Conservation (phyloP, 2,329 filamentous ascomycete genomes). For the Hymenoscyphus salicellus region DNA sequence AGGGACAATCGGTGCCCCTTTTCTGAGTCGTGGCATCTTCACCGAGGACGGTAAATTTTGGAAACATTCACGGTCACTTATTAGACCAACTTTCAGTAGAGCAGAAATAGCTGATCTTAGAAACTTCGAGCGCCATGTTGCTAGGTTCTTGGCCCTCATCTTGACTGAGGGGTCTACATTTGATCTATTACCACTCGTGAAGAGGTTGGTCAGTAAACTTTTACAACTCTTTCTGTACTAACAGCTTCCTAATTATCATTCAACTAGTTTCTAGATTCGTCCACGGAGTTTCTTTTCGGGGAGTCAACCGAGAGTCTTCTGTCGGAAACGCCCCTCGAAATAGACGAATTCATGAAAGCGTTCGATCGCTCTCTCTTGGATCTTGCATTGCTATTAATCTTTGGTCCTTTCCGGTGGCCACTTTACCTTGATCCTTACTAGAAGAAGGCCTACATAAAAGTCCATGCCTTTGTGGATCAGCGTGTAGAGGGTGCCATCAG, state of each 20-base stretch:
- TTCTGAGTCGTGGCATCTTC: background rate
- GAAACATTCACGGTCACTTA: constrained; percentile 1
- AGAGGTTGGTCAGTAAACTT: background rate
- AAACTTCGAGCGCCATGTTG: background rate
- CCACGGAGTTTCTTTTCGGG: constrained; percentile 1
- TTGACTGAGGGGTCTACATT: background rate
- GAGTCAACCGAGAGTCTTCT: background rate
- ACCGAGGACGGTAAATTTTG: background rate
- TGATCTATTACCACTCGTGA: background rate
- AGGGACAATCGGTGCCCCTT: background rate
- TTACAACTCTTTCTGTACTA: no score
- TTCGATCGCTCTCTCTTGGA: background rate
- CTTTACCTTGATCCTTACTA: background rate
- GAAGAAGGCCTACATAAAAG: background rate
- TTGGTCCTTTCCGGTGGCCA: background rate
- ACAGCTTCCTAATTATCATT: background rate
- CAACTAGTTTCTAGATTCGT: background rate
- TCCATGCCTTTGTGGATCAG: background rate
- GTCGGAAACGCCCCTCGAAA: background rate
- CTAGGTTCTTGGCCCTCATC: background rate
- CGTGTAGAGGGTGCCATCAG: background rate
- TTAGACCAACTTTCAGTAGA: constrained; percentile 2
- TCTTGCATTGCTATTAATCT: background rate
- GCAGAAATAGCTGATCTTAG: constrained; percentile 1
- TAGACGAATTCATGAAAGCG: background rate